These are phyloP conservation scores for Xylaria sp. DNA, from an alignment of 2,329 filamentous ascomycete species.

Conservation along the genomic window DNA sequence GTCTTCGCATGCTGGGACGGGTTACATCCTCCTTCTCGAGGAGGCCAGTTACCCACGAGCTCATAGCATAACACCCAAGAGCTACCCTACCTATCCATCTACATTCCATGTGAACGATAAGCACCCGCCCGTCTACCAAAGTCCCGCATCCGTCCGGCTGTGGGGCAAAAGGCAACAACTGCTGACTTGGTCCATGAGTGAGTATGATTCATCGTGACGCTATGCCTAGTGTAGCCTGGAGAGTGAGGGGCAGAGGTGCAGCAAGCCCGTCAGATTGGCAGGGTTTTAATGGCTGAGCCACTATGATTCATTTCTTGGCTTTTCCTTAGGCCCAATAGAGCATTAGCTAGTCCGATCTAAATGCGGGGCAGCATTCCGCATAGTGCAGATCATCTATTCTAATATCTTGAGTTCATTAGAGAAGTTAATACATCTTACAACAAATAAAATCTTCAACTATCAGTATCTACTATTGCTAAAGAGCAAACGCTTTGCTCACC, in stretches of 20 bases:
- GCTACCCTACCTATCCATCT: background rate
- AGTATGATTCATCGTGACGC: conserved; percentile 34
- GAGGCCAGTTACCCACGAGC: background rate
- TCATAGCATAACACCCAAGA: background rate
- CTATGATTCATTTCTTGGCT: conserved; percentile 36
- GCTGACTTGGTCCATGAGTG: conserved; percentile 25
- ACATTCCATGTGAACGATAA: background rate
- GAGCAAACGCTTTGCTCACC: no score
- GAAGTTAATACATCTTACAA: no score
- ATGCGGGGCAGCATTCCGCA: background rate
- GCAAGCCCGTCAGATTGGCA: background rate
- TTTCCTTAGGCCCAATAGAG: background rate
- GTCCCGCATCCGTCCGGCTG: background rate
- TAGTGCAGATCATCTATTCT: no score
- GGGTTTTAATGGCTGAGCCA: conserved; percentile 23
- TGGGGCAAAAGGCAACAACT: conserved; percentile 6
- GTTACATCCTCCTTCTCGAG: background rate
- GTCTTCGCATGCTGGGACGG: background rate
- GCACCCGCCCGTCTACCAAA: background rate
- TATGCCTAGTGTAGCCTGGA: background rate
- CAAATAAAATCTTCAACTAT: no score
- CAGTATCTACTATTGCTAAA: no score
- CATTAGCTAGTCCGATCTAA: background rate
- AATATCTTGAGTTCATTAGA: no score
- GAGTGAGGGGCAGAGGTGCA: background rate